These are phyloP conservation scores for Paramecium caudatum DNA, from an alignment of 73 alveolate species.

Conservation along the genomic window DNA sequence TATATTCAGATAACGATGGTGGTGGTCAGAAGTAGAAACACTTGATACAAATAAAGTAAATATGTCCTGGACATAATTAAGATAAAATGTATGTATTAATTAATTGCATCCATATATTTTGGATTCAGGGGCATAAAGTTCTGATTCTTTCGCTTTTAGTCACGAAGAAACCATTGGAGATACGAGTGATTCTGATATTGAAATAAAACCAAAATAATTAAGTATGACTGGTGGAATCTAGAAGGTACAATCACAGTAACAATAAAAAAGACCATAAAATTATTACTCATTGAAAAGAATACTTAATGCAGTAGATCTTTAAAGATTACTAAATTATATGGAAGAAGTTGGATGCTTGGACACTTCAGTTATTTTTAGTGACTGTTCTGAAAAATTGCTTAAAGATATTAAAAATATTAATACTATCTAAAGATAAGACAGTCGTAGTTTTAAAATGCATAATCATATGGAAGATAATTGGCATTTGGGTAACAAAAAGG, in stretches of 20 bases:
- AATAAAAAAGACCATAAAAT: constrained; percentile 39
- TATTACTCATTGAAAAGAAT: constrained; percentile 47
- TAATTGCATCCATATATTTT: constrained; percentile 23
- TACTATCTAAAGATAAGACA: constrained; percentile 1
- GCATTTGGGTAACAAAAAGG: constrained; percentile 88
- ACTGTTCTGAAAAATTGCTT: constrained; percentile 7
- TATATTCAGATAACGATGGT: constrained; percentile 84
- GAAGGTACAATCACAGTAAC: not conserved
- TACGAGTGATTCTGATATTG: constrained; percentile 74
- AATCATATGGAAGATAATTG: constrained; percentile 86
- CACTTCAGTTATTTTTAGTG: constrained; percentile 43
- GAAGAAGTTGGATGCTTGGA: constrained; percentile 31
- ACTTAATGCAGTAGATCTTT: not conserved
- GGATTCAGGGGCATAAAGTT: constrained; percentile 28
- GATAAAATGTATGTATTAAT: constrained; percentile 28
- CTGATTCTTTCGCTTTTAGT: constrained; percentile 22
- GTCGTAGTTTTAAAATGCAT: constrained; percentile 54
- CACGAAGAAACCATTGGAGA: constrained; percentile 68
- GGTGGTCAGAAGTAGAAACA: constrained; percentile 90
- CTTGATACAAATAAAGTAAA: constrained; percentile 38
- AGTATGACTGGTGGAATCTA: not conserved
- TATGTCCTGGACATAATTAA: constrained; percentile 71
- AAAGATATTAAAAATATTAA: constrained; percentile 61
- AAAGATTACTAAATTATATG: constrained; percentile 15
- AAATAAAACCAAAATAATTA: constrained; percentile 34